Evolutionary conservation across 2,329 filamentous ascomycete species (phyloP), one percentile per base, ranked within the genome.

Genomic region (Moelleriella libera): DNA sequence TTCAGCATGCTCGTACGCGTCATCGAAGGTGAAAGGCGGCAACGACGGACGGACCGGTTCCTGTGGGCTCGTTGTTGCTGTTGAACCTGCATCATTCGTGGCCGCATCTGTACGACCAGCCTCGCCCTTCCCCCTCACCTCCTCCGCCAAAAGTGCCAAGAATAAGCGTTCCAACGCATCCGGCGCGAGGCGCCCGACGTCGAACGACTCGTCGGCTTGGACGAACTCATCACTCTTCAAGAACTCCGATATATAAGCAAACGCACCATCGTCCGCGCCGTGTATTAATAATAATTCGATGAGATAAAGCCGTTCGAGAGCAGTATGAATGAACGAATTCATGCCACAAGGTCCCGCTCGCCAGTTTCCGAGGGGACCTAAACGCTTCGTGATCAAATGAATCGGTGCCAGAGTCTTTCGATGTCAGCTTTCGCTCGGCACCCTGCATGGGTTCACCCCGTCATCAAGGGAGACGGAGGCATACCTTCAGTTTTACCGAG

Each of bases 261-360:
- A 92, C 61, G 76, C 79, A 51, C 72, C 63, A 46, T 78, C 69
- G 54, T 80, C 75, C 54, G 80, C 70, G 60, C 84, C 84, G 64
- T 85, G 74, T 55, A 72, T 71, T 55, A 80, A 75, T 53, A 94
- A 75, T 51, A 82, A 83, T 67, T 90, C 86, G 68, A 92, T 90
- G 59, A 94, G 76, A 55, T 92, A 77, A 52, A 94, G 75, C 60
- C 83, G 85, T 75, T 94, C 88, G 71, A 94, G 84, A 56, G 83
- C 78, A 61, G 87, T 90, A 68, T 92, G 89, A 59, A 74, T 71
- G 60, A 78, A 74, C 65, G 67, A 63, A 70, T 70, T 75, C 74
- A 77, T 77, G 64, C 70, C 72, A 69, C 70, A 62, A 61, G 64
- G 65, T 67, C 66, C 69, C 60, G 72, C 71, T 74, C 72, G 72